Conservation (phyloP, 257 asterid species). For the Gentiana straminea region DNA sequence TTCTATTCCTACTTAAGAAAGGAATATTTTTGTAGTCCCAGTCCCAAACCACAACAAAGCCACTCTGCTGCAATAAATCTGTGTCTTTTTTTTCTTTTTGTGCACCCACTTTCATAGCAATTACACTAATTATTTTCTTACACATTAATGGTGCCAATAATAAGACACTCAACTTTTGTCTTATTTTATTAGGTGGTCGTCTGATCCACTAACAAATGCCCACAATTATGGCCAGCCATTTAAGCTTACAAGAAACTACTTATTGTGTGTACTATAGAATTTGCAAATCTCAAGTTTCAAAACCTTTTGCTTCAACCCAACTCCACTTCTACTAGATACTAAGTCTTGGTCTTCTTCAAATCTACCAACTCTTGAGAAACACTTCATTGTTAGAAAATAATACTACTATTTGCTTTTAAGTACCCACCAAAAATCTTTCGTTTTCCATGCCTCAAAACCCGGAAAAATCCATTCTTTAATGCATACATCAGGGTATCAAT, state of each 20-base stretch:
- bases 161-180: too few relatives aligned
- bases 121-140: too few relatives aligned
- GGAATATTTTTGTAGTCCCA: too few relatives aligned
- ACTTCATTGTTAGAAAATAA: conserved; percentile 4
- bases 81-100: not conserved
- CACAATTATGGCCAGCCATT: too few relatives aligned
- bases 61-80: not conserved
- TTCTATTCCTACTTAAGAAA: too few relatives aligned
- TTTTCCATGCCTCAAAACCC: conserved; percentile 12
- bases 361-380: conserved; percentile 18
- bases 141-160: too few relatives aligned
- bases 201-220: too few relatives aligned
- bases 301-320: conserved; percentile 49
- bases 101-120: too few relatives aligned
- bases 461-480: conserved; percentile 8
- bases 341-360: not conserved
- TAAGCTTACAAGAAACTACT: too few relatives aligned
- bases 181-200: too few relatives aligned
- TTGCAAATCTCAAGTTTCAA: conserved; percentile 42
- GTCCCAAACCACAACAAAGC: too few relatives aligned
- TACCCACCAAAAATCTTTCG: conserved; percentile 25
- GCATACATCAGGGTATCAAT: conserved; percentile 1
- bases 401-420: not conserved
- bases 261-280: too few relatives aligned
- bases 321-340: conserved; percentile 7